Conservation (phyloP, 2,329 filamentous ascomycete species). For the Alternaria triticimaculans region DNA sequence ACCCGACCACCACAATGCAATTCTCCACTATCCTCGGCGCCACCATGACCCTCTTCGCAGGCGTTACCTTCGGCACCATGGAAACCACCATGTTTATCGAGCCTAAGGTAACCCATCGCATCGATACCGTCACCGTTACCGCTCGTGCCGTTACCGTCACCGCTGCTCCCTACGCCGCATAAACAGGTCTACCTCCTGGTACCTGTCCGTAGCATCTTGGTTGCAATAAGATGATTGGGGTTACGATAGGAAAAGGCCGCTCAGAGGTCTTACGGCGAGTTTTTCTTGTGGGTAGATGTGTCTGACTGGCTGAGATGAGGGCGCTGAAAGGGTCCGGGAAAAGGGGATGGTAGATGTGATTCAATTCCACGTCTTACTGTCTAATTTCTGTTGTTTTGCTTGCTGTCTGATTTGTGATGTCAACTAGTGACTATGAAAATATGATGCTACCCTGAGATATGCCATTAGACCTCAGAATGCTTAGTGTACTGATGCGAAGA, state of each 20-base stretch:
- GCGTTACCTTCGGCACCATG: background rate
- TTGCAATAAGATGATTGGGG: background rate
- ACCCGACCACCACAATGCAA: conserved; percentile 2
- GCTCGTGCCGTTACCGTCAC: background rate
- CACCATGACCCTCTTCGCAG: background rate
- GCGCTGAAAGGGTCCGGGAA: background rate
- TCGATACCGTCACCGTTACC: background rate
- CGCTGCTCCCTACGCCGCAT: background rate
- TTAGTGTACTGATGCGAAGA: no score
- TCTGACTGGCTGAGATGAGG: background rate
- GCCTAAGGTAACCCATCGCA: background rate
- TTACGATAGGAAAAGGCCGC: background rate
- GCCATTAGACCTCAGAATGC: no score
- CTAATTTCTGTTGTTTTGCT: background rate
- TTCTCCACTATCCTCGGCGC: background rate
- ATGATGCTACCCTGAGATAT: no score
- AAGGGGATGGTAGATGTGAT: background rate
- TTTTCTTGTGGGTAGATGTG: background rate
- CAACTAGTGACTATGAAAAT: no score
- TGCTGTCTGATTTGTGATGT: background rate
- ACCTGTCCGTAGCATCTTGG: background rate
- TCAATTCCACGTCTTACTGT: background rate
- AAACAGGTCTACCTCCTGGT: background rate
- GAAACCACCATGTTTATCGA: background rate
- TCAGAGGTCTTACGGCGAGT: background rate